phyloP scores from a whole-genome alignment of 768 basidiomycete genomes.

The Rhizopogon vulgaris region DNA sequence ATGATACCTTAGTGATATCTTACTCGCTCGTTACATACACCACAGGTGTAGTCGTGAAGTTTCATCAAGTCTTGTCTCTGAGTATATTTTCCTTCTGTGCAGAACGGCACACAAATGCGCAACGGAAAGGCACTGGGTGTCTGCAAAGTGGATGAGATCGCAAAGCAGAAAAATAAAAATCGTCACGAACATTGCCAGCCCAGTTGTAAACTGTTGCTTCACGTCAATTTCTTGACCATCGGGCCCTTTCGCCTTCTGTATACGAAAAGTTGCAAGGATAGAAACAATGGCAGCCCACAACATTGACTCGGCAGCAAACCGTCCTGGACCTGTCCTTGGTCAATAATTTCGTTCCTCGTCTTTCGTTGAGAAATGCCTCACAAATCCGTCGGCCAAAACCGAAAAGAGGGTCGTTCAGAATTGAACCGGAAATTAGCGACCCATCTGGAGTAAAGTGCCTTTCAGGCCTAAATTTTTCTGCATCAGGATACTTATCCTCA shows the following conservation, averaged over 20 bases:
- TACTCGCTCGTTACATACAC: not conserved
- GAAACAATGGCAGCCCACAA: constrained; percentile 3
- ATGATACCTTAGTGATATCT: not conserved
- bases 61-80: not conserved
- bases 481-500: constrained; percentile 19
- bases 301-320: constrained; percentile 2
- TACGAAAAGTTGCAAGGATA: constrained; percentile 15
- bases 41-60: not conserved
- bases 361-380: not conserved
- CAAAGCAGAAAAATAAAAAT: not conserved
- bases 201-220: not conserved
- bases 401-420: not conserved
- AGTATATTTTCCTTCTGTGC: not conserved
- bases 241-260: constrained; percentile 1
- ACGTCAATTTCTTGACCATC: not conserved
- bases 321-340: constrained; percentile 4
- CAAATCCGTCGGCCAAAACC: constrained; percentile 6
- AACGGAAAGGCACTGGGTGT: not conserved
- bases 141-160: not conserved
- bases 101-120: not conserved
- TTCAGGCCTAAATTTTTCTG: constrained; percentile 29
- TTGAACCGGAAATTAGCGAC: not conserved
- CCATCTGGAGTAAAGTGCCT: constrained; percentile 20
- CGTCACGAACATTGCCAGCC: not conserved
- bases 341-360: not conserved